Evolutionary conservation across 305 asterid genomes (phyloP).

Genomic region (Striga hermonthica): DNA sequence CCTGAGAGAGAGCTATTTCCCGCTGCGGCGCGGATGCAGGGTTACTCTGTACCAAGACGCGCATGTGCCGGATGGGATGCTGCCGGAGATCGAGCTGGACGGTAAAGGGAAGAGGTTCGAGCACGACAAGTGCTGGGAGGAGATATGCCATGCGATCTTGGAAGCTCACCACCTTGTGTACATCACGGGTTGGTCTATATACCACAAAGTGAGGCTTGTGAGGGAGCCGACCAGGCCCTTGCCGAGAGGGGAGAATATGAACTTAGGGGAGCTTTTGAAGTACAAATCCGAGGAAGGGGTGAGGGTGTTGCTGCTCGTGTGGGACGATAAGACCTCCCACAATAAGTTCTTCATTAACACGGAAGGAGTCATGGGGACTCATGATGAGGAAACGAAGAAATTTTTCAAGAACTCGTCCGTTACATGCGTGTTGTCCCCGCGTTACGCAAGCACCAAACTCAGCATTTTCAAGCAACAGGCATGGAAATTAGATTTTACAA

Average conservation of each 20-base stretch:
- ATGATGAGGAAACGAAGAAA: constrained; percentile 87
- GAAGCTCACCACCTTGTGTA: constrained; percentile 88
- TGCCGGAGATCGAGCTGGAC: constrained; percentile 64
- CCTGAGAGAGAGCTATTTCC: constrained; percentile 70
- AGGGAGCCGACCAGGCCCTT: constrained; percentile 75
- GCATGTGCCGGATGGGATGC: constrained; percentile 62
- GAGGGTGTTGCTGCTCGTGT: constrained; percentile 82
- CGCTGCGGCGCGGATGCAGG: constrained; percentile 70
- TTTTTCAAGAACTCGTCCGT: constrained; percentile 92
- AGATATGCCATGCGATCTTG: constrained; percentile 72
- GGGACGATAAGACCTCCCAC: constrained; percentile 99
- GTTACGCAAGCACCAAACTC: constrained; percentile 91
- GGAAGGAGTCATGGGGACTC: constrained; percentile 39
- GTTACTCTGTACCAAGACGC: constrained; percentile 90
- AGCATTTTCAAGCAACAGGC: constrained; percentile 99
- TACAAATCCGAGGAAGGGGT: constrained; percentile 96
- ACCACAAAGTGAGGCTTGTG: constrained; percentile 76
- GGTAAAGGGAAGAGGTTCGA: constrained; percentile 32
- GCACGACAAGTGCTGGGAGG: constrained; percentile 88
- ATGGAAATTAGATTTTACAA: constrained; percentile 16
- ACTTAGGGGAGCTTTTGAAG: constrained; percentile 81
- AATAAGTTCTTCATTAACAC: constrained; percentile 81
- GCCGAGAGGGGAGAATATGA: constrained; percentile 82
- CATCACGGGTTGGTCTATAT: constrained; percentile 85
- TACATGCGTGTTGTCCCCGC: constrained; percentile 83